These are phyloP conservation scores for Hygrocybe punicea DNA, from an alignment of 768 basidiomycete genomes.

Conservation along the genomic window DNA sequence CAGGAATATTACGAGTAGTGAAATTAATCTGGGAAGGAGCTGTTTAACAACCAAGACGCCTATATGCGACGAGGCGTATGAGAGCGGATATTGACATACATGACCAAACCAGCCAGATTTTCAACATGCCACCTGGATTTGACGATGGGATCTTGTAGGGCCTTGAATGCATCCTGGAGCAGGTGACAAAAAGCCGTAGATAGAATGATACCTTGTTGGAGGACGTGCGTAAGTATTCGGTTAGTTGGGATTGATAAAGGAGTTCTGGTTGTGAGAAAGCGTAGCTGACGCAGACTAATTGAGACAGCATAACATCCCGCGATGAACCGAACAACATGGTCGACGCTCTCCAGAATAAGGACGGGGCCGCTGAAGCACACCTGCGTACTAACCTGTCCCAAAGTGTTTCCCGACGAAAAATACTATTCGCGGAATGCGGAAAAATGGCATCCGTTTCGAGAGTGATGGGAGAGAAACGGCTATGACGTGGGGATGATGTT, in stretches of 20 bases:
- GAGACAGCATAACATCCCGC: too few relatives aligned
- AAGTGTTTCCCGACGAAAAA: conserved; percentile 90
- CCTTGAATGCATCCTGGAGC: conserved; percentile 70
- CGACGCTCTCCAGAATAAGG: too few relatives aligned
- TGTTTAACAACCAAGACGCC: not conserved
- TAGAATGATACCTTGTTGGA: conserved; percentile 61
- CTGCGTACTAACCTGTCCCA: conserved; percentile 54
- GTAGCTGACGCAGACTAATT: too few relatives aligned
- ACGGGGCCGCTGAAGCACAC: too few relatives aligned
- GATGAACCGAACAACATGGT: not conserved
- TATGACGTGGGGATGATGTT: conserved; percentile 14
- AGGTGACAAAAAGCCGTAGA: conserved; percentile 83
- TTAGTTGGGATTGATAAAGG: not conserved
- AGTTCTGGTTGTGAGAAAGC: not conserved
- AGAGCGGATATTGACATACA: conserved; percentile 47
- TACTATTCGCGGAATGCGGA: conserved; percentile 61
- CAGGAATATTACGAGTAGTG: conserved; percentile 69
- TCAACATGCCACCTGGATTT: conserved; percentile 46
- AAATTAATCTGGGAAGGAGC: conserved; percentile 46
- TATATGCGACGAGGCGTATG: not conserved
- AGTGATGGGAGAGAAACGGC: conserved; percentile 74
- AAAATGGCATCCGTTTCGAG: conserved; percentile 49
- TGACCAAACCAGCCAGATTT: conserved; percentile 64
- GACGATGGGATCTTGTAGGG: conserved; percentile 48
- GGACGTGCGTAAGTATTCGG: not conserved